Evolutionary conservation across 192 early-diverging fungal species (phyloP).

Genomic region (Linnemannia schmuckeri): DNA sequence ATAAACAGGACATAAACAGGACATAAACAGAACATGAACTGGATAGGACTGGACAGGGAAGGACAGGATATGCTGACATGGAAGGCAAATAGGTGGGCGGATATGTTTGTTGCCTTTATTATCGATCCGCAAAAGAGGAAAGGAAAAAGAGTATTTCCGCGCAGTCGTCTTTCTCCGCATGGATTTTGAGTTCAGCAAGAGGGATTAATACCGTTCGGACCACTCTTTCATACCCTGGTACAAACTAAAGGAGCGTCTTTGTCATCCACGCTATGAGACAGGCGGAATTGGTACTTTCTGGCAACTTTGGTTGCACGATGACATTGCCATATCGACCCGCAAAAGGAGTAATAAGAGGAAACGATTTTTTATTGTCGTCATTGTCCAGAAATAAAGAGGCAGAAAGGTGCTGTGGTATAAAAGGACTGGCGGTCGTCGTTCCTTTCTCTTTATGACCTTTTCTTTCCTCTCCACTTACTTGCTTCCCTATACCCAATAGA

Average conservation of each 20-base stretch:
- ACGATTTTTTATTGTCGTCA: background rate
- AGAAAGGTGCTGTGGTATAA: background rate
- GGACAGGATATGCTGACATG: too few species aligned
- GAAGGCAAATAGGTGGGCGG: too few species aligned
- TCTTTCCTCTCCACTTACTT: background rate
- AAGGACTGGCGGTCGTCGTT: background rate
- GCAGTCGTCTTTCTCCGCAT: background rate
- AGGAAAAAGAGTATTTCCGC: slow-evolving; percentile 17
- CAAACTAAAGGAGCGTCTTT: background rate
- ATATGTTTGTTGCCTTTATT: background rate
- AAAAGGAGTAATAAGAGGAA: background rate
- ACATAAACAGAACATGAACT: background rate
- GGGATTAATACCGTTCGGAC: background rate
- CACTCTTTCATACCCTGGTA: background rate
- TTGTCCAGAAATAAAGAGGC: background rate
- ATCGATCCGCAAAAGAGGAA: background rate
- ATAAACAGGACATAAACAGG: background rate
- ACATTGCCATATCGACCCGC: background rate
- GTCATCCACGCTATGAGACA: background rate
- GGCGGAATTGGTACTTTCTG: background rate
- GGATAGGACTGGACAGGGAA: too few species aligned
- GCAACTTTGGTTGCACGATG: background rate
- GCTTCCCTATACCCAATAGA: background rate
- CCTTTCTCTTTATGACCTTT: background rate
- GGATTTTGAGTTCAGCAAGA: background rate